These are phyloP conservation scores for Scutellaria minor DNA, from an alignment of 257 asterid genomes.

Conservation along the genomic window DNA sequence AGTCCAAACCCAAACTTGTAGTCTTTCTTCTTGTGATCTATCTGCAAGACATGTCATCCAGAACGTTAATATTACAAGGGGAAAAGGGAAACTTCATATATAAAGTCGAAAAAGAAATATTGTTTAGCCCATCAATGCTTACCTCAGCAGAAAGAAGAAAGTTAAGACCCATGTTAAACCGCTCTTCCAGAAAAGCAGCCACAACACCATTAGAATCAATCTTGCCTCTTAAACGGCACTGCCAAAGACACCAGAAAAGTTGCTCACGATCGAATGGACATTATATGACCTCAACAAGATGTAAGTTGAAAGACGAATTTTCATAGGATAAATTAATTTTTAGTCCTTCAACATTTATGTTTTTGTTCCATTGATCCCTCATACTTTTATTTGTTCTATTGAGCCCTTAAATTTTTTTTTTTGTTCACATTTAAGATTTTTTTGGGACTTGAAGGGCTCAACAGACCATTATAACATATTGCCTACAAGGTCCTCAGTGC, in stretches of 20 bases:
- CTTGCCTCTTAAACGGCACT: slow-evolving; percentile 96
- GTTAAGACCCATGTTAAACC: slow-evolving; percentile 84
- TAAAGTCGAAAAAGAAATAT: neutral
- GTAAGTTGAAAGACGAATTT: neutral
- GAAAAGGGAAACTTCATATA: neutral
- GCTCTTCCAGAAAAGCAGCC: slow-evolving; percentile 80
- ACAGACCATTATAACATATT: too few species aligned
- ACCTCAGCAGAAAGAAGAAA: slow-evolving; percentile 97
- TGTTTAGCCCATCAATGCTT: slow-evolving; percentile 26
- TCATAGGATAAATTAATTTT: too few species aligned
- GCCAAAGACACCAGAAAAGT: slow-evolving; percentile 31
- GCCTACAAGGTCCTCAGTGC: too few species aligned
- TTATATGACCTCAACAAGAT: neutral
- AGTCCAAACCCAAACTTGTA: slow-evolving; percentile 87
- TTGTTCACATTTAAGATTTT: too few species aligned
- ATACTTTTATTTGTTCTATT: too few species aligned
- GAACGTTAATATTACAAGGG: neutral
- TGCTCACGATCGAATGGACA: neutral
- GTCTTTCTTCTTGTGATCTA: slow-evolving; percentile 84
- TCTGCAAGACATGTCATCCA: slow-evolving; percentile 47
- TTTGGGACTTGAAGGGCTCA: too few species aligned
- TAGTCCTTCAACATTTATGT: too few species aligned
- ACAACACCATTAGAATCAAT: slow-evolving; percentile 84
- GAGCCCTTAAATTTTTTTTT: too few species aligned
- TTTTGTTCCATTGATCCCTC: too few species aligned